Percentiles rank a stretch among this genome's conserved stretches.
These are phyloP conservation scores for Zymoseptoria brevis DNA, from an alignment of 2,329 filamentous ascomycete genomes.

Conservation along the genomic window DNA sequence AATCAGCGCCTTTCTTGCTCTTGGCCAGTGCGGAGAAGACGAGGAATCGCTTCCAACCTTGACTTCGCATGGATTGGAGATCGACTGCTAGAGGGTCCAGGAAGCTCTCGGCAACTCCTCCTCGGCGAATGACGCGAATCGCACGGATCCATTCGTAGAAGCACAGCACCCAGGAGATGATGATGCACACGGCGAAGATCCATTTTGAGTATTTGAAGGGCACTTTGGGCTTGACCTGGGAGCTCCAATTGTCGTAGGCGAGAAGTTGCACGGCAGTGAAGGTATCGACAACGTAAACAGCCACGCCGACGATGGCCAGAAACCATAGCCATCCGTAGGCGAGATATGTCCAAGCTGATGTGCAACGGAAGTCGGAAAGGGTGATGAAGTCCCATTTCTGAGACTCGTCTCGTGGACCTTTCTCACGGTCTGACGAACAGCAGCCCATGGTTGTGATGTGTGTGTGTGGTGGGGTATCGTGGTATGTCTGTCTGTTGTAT, in stretches of 20 bases:
- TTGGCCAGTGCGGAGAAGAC: slow-evolving; percentile 88
- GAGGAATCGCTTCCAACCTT: slow-evolving; percentile 83
- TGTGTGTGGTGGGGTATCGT: not conserved
- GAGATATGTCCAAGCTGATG: slow-evolving; percentile 65
- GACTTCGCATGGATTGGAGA: slow-evolving; percentile 71
- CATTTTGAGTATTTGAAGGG: slow-evolving; percentile 75
- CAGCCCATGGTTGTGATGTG: slow-evolving; percentile 27
- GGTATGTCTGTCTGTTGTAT: slow-evolving; percentile 1
- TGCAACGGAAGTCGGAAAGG: slow-evolving; percentile 71
- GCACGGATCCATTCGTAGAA: slow-evolving; percentile 73
- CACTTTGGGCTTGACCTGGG: slow-evolving; percentile 70
- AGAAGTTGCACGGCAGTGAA: slow-evolving; percentile 91
- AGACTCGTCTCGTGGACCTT: slow-evolving; percentile 35
- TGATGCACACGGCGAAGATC: slow-evolving; percentile 91
- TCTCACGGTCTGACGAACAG: slow-evolving; percentile 27
- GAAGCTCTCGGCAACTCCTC: slow-evolving; percentile 84
- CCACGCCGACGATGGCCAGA: slow-evolving; percentile 67
- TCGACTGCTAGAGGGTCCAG: slow-evolving; percentile 80
- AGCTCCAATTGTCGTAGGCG: slow-evolving; percentile 82
- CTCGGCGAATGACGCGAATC: slow-evolving; percentile 69
- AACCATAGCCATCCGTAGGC: slow-evolving; percentile 83
- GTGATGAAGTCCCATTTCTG: slow-evolving; percentile 80
- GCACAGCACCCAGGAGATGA: slow-evolving; percentile 78
- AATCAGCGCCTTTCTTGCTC: slow-evolving; percentile 83
- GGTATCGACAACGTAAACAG: slow-evolving; percentile 82